phyloP scores from a whole-genome alignment of 2,329 filamentous ascomycete genomes.

The Scedosporium dehoogii region DNA sequence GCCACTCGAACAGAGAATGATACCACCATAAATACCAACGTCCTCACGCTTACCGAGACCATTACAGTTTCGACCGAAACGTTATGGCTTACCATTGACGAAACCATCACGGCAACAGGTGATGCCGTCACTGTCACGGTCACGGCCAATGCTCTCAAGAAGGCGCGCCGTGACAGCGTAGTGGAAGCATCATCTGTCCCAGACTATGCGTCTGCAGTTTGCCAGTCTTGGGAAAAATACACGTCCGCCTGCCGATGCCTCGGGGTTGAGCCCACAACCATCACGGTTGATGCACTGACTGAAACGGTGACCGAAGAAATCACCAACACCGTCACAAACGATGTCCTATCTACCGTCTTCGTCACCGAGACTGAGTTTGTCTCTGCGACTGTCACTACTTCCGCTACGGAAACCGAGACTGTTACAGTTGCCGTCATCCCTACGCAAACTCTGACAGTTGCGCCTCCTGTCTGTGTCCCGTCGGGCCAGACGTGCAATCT shows the following conservation, averaged over 20 bases:
- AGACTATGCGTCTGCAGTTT: neutral
- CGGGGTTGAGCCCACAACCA: neutral
- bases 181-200: neutral
- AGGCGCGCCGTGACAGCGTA: neutral
- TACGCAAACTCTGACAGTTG: neutral
- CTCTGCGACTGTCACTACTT: neutral
- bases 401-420: neutral
- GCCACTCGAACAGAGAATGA: neutral
- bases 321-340: neutral
- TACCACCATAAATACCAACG: neutral
- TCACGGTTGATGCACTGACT: neutral
- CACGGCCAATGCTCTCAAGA: neutral
- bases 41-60: neutral
- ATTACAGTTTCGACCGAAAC: neutral
- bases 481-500: neutral
- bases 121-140: neutral
- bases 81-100: neutral
- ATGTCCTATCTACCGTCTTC: neutral
- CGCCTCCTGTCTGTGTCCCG: neutral
- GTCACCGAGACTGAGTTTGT: neutral
- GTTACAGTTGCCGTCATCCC: neutral
- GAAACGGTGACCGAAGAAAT: neutral
- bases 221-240: neutral
- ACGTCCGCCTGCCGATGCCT: neutral
- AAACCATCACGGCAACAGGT: neutral